Percentiles rank a stretch among this genome's conserved stretches.
Conservation (phyloP, 495 filamentous ascomycete genomes). For the Penicillium bialowiezense region DNA sequence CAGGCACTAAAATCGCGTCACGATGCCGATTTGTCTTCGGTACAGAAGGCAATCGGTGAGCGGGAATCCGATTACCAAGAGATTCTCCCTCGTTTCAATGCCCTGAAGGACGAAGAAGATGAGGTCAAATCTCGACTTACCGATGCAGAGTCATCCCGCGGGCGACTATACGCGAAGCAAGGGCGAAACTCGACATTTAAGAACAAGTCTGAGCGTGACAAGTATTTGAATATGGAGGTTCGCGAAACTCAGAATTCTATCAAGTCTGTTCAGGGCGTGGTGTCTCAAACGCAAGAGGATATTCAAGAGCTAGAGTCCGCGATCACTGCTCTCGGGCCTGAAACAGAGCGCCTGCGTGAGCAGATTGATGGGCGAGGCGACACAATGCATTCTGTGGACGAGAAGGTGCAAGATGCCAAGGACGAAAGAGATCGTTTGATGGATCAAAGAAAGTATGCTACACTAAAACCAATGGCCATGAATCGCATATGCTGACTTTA, state of each 20-base stretch:
- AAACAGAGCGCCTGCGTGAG: conserved; percentile 66
- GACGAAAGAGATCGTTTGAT: conserved; percentile 74
- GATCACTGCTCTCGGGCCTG: conserved; percentile 68
- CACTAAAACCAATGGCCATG: background rate
- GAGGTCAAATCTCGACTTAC: conserved; percentile 66
- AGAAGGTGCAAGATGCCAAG: conserved; percentile 74
- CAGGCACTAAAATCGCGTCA: conserved; percentile 67
- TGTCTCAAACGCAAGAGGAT: conserved; percentile 80
- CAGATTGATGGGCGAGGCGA: conserved; percentile 76
- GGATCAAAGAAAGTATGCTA: conserved; percentile 77
- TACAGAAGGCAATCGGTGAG: conserved; percentile 69
- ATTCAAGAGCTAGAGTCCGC: conserved; percentile 69
- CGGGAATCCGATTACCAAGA: conserved; percentile 73
- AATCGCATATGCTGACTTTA: conserved; percentile 12
- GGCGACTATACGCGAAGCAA: conserved; percentile 90
- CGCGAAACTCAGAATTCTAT: conserved; percentile 73
- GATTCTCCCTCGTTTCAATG: conserved; percentile 70
- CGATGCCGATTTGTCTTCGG: conserved; percentile 67
- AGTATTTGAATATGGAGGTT: conserved; percentile 76
- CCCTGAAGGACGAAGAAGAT: conserved; percentile 69
- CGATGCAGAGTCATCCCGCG: conserved; percentile 69
- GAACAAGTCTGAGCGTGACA: conserved; percentile 83
- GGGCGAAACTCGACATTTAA: conserved; percentile 85
- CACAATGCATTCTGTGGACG: conserved; percentile 64
- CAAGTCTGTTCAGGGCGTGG: conserved; percentile 74